Evolutionary conservation across 495 filamentous ascomycete genomes (phyloP).

Genomic region (Podospora pseudoanserina): DNA sequence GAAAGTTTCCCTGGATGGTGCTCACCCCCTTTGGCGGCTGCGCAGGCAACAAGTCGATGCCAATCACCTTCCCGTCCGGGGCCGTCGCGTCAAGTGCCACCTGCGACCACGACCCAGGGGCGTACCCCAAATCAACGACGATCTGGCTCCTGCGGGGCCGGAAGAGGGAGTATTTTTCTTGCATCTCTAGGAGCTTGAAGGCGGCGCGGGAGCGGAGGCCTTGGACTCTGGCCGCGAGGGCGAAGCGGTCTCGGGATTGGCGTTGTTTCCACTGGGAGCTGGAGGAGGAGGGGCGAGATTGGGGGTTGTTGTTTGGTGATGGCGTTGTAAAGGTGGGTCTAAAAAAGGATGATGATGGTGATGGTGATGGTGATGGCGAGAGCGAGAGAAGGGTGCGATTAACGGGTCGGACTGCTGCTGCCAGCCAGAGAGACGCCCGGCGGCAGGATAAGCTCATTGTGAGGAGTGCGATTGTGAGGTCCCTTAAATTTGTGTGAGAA

Average conservation of each 20-base stretch:
- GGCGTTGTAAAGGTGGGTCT: neutral
- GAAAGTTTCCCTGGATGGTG: conserved; percentile 90
- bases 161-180: conserved; percentile 77
- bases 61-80: conserved; percentile 75
- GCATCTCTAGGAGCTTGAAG: conserved; percentile 87
- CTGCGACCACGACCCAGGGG: conserved; percentile 94
- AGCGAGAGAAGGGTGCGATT: neutral
- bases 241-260: conserved; percentile 66
- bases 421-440: neutral
- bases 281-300: conserved; percentile 44
- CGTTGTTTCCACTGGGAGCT: conserved; percentile 79
- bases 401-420: neutral
- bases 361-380: neutral
- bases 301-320: conserved; percentile 21
- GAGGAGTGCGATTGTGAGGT: neutral
- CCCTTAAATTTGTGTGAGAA: neutral
- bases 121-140: conserved; percentile 89
- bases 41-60: conserved; percentile 89
- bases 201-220: conserved; percentile 85
- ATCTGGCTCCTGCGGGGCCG: conserved; percentile 60
- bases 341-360: neutral
- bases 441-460: neutral
- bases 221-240: conserved; percentile 65
- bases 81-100: conserved; percentile 76
- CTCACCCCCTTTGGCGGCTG: conserved; percentile 85